Base-by-base conservation (phyloP, 306 rosid genomes). In the Vachellia pachyceras region DNA sequence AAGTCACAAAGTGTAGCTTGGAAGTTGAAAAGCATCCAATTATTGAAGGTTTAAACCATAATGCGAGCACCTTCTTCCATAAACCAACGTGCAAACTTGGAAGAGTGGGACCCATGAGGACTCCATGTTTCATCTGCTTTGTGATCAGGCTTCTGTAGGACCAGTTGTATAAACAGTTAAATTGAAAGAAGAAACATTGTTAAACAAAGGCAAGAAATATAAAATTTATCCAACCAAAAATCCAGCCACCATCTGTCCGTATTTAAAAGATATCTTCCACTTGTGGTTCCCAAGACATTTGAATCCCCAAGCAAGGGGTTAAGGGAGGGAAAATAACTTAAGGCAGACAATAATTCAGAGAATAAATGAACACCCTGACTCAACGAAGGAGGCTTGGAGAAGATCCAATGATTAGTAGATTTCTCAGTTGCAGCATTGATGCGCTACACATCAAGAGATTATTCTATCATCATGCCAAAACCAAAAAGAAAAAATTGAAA, bases 41-140 rank as follows among this genome's bases (percentile, higher is more conserved):
- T 64, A 65, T 63, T 72, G 46, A 79, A 82, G 76, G 20, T 65
- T 70, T 69, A 73, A 23, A 76, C 33, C 42, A 73, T 68, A 4
- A 29, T 79, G 25, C n/a, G 58, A 36, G 77, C 66, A 96, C 99
- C 99, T 87, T 93, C 97, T 88, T 96, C 95, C 71, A 84, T 76
- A 86, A 96, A 96, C 98, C 92, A 96, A 70, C 66, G 92, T 79
- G 98, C 97, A 83, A 96, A 94, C 84, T 90, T 96, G 39, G 99
- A 96, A 82, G 97, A 88, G 35, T 93, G 92, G 67, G 78, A 73
- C 61, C 84, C 81, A 67, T 86, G 89, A 60, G 92, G 88, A 82
- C 88, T 84, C 88, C 80, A 82, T 57, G 88, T 72, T 74, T 88
- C 95, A 33, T 88, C 94, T 74, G 50, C 92, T 89, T 84, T 84